Conservation (phyloP, 306 rosid genomes). For the Medicago arabica region DNA sequence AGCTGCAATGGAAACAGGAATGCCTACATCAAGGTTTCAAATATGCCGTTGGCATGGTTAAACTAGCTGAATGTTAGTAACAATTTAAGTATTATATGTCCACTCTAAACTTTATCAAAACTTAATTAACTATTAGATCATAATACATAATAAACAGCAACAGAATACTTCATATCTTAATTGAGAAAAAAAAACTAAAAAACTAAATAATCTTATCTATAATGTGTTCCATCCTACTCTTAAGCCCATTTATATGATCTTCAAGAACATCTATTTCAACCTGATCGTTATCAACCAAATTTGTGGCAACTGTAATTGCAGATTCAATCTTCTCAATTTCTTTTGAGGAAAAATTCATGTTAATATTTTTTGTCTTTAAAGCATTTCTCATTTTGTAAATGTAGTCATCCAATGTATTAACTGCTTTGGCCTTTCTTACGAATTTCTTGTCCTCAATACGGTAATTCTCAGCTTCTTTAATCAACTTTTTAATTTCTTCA, state of each 20-base stretch:
- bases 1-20: background rate
- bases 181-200: no score
- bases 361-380: conserved; percentile 37
- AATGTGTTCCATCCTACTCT: background rate
- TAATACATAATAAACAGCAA: no score
- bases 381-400: conserved; percentile 47
- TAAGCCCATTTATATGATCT: background rate
- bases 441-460: conserved; percentile 49
- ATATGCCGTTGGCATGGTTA: no score
- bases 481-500: conserved; percentile 52
- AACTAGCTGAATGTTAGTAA: background rate
- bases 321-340: conserved; percentile 46
- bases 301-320: conserved; percentile 23
- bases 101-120: background rate
- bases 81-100: background rate
- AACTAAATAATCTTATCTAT: background rate
- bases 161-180: no score
- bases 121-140: no score
- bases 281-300: background rate
- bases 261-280: background rate
- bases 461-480: conserved; percentile 52
- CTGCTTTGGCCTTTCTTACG: conserved; percentile 42
- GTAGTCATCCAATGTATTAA: conserved; percentile 46
- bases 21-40: background rate
- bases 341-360: background rate